Base-by-base conservation (phyloP, 257 asterid species). In the Jasminum sambac region DNA sequence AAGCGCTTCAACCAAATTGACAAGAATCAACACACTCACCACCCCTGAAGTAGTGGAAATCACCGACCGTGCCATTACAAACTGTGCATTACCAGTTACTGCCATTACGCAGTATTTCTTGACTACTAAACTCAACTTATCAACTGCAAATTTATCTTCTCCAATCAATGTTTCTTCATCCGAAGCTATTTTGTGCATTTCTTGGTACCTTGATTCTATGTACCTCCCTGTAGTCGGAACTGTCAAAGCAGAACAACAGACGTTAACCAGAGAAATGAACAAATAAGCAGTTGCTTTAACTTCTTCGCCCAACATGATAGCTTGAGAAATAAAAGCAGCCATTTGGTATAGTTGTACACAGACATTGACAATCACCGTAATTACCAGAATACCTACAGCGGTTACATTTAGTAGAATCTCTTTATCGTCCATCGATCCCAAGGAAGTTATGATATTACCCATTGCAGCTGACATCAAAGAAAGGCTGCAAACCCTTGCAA, bases 51-150 rank as follows among this genome's bases (percentile, higher is more conserved):
- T 5, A 6, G 46, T 9, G 46, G 14, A 41, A 8, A 13, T 11
- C 46, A 73, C 66, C 41, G 72, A 42, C 63, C 84, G 74, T 4
- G 77, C 81, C 6, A 81, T 69, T 57, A 82, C 75, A 46, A 78
- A 78, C 37, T 75, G 79, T 9, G 78, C 72, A 21, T 30, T 36
- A 64, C 70, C 43, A 30, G 64, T 73, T 40, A 59, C 63, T 14
- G 71, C 78, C 78, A 73, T 58, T 61, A 73, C 26, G 72, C 78
- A 73, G 8, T 69, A 73, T 14, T 0, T 66, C 21, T 17, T 52
- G 1, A 73, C 6, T 2, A 12, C 8, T 50, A 40, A 67, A 30
- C 17, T 73, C 1, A 73, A 68, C 10, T 42, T 73, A 16, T 59
- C 41, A 39, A 67, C 50, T 6, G 38, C 11, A 8, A 41, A 24